Conservation (phyloP, 2,329 filamentous ascomycete genomes). For the Ophiostoma fasciatum region DNA sequence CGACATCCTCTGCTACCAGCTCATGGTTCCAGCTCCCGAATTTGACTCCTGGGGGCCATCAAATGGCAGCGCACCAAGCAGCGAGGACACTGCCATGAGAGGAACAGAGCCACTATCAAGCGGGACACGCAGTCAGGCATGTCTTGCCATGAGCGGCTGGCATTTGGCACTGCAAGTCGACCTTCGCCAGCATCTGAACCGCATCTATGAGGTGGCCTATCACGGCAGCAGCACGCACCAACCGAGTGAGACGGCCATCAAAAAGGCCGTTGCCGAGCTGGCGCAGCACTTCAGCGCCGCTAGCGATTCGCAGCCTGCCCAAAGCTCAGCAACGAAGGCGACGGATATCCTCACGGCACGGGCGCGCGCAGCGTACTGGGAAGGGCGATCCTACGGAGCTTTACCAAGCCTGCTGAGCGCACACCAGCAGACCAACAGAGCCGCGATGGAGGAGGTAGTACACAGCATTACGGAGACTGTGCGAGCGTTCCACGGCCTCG, state of each 20-base stretch:
- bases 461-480: slow-evolving; percentile 7
- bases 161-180: slow-evolving; percentile 4
- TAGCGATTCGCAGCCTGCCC: neutral
- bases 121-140: too few species aligned
- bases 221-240: too few species aligned
- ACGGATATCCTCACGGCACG: slow-evolving; percentile 5
- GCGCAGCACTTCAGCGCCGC: slow-evolving; percentile 5
- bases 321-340: too few species aligned
- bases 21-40: slow-evolving; percentile 4
- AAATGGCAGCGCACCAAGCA: neutral
- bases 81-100: neutral
- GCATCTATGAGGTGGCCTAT: slow-evolving; percentile 5
- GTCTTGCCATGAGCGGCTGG: too few species aligned
- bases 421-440: neutral
- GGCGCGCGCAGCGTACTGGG: slow-evolving; percentile 8
- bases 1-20: slow-evolving; percentile 7
- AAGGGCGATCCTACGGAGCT: slow-evolving; percentile 3
- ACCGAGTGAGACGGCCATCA: too few species aligned
- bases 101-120: slow-evolving; percentile 1
- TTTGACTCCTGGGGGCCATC: neutral
- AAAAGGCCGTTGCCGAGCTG: slow-evolving; percentile 2
- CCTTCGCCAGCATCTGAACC: slow-evolving; percentile 5
- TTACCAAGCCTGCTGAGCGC: slow-evolving; percentile 1
- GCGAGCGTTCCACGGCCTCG: slow-evolving; percentile 8
- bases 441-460: slow-evolving; percentile 3